Percentiles rank a stretch among this genome's conserved stretches.
phyloP scores from a whole-genome alignment of 352 stramenopile genomes.

The Phytopythium ostracodes region DNA sequence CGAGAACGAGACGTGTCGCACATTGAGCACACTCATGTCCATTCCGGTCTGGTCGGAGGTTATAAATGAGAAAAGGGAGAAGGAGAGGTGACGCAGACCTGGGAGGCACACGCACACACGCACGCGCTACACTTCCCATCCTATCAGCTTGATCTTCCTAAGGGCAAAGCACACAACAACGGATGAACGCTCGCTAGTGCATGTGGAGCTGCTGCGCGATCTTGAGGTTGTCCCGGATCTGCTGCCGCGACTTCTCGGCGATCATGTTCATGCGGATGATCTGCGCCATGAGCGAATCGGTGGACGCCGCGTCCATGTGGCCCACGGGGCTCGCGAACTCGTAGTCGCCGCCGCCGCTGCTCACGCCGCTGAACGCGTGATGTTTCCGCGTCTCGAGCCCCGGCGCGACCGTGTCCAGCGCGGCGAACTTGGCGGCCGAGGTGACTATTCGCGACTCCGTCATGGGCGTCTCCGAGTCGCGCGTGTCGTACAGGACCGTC shows the following conservation, averaged over 20 bases:
- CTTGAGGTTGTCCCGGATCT: slow-evolving; percentile 60
- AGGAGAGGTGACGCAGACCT: no score
- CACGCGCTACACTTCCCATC: not conserved
- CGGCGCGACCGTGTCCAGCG: not conserved
- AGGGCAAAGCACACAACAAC: not conserved
- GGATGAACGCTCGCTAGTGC: not conserved
- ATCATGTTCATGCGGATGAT: slow-evolving; percentile 80
- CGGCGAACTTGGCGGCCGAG: slow-evolving; percentile 5
- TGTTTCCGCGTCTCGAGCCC: not conserved
- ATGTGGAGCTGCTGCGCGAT: slow-evolving; percentile 37
- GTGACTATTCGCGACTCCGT: slow-evolving; percentile 11
- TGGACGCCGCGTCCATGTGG: slow-evolving; percentile 15
- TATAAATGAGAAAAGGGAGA: slow-evolving; percentile 3
- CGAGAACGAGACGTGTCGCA: no score
- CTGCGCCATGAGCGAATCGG: slow-evolving; percentile 57
- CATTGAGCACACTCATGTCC: not conserved
- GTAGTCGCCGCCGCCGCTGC: slow-evolving; percentile 8
- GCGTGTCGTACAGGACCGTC: slow-evolving; percentile 12
- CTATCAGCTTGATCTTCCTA: not conserved
- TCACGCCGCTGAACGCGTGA: slow-evolving; percentile 1
- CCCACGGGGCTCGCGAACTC: slow-evolving; percentile 8
- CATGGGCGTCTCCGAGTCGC: slow-evolving; percentile 25
- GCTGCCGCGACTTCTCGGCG: slow-evolving; percentile 56
- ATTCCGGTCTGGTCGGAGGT: not conserved
- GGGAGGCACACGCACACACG: not conserved